These are phyloP conservation scores for Emydomyces testavorans DNA, from an alignment of 2,329 filamentous ascomycete genomes.

Conservation along the genomic window DNA sequence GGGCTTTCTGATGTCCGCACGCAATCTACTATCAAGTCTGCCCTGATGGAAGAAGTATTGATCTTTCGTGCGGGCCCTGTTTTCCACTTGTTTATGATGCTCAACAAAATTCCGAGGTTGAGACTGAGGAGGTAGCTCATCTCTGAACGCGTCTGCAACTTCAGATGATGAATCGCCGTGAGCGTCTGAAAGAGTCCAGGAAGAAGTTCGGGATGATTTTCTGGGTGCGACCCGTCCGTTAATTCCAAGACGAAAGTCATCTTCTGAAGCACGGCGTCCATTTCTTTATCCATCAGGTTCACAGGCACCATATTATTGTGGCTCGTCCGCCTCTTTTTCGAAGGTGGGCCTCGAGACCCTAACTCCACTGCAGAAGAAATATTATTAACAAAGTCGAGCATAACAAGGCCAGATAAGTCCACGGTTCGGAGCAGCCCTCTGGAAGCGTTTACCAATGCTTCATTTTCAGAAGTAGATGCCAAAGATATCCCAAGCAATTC, in stretches of 20 bases:
- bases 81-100: constrained; percentile 71
- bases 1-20: constrained; percentile 84
- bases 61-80: constrained; percentile 41
- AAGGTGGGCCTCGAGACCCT: constrained; percentile 58
- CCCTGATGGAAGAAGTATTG: constrained; percentile 68
- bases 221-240: constrained; percentile 67
- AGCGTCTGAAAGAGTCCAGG: constrained; percentile 71
- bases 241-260: constrained; percentile 82
- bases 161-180: constrained; percentile 76
- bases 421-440: constrained; percentile 62
- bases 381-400: constrained; percentile 60
- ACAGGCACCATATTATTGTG: constrained; percentile 55
- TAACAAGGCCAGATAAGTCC: constrained; percentile 59
- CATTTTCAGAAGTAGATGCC: constrained; percentile 20
- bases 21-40: constrained; percentile 85
- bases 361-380: constrained; percentile 60
- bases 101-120: constrained; percentile 66
- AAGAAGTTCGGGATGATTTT: constrained; percentile 62
- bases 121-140: constrained; percentile 83
- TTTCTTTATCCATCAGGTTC: constrained; percentile 52
- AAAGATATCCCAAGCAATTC: constrained; percentile 35
- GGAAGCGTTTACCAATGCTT: constrained; percentile 25
- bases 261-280: constrained; percentile 58
- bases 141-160: constrained; percentile 68
- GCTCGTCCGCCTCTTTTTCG: constrained; percentile 70